Evolutionary conservation across 192 early-diverging fungal species (phyloP).

Genomic region (Chytriomyces hyalinus): DNA sequence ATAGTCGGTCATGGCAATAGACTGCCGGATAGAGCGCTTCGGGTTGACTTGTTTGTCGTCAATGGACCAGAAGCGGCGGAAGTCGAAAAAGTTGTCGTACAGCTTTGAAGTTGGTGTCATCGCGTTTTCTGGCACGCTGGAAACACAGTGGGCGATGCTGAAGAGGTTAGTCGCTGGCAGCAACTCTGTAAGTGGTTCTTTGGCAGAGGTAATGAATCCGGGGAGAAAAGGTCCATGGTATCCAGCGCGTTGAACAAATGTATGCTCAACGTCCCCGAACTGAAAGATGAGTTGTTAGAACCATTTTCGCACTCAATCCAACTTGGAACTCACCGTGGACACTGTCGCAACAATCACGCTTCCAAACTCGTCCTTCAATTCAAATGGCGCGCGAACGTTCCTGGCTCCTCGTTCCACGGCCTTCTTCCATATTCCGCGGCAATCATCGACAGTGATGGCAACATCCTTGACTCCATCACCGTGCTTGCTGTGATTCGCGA

Average conservation of each 20-base stretch:
- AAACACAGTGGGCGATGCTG: constrained; percentile 93
- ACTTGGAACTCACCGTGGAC: constrained; percentile 56
- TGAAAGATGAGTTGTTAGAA: no score
- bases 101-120: constrained; percentile 84
- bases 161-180: constrained; percentile 69
- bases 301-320: no score
- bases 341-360: constrained; percentile 90
- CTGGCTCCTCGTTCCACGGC: constrained; percentile 87
- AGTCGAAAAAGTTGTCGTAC: constrained; percentile 91
- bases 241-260: constrained; percentile 80
- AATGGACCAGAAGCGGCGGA: constrained; percentile 98
- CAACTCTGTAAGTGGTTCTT: constrained; percentile 46
- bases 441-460: constrained; percentile 91
- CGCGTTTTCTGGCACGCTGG: constrained; percentile 91
- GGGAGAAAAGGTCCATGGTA: constrained; percentile 92
- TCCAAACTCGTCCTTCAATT: constrained; percentile 78
- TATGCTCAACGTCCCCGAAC: constrained; percentile 97
- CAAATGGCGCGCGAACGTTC: constrained; percentile 78
- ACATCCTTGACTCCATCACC: constrained; percentile 97
- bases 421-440: constrained; percentile 75
- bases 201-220: constrained; percentile 57
- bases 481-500: constrained; percentile 59
- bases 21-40: constrained; percentile 91
- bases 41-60: constrained; percentile 96
- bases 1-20: constrained; percentile 94